Conservation (phyloP, 139 green algal species). For the Parachlorella kessleri region DNA sequence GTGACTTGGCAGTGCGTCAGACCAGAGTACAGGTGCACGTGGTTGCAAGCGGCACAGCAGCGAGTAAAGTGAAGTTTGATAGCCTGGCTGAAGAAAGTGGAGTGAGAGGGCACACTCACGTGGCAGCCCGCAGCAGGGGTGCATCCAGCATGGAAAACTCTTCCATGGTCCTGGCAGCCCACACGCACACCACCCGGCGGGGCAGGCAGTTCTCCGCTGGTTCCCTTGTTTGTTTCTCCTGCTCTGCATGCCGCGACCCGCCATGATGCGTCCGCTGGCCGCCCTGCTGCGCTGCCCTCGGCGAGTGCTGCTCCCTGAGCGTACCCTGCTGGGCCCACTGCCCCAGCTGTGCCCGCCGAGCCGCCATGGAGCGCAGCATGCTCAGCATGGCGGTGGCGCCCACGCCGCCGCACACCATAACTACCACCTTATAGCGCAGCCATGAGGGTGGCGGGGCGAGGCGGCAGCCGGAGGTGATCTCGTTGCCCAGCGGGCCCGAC, state of each 20-base stretch:
- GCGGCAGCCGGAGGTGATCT: background rate
- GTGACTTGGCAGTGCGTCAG: too few relatives aligned
- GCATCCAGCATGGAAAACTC: background rate
- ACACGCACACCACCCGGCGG: background rate
- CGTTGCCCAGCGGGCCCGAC: background rate
- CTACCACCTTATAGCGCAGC: background rate
- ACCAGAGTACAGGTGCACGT: too few relatives aligned
- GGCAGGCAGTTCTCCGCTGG: background rate
- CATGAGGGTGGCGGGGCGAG: background rate
- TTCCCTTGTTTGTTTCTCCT: too few relatives aligned
- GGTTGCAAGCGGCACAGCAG: too few relatives aligned
- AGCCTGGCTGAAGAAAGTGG: too few relatives aligned
- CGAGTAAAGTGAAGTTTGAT: too few relatives aligned
- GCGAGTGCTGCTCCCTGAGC: background rate
- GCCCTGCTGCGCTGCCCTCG: too few relatives aligned
- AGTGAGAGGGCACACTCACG: too few relatives aligned
- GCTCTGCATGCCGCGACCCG: too few relatives aligned
- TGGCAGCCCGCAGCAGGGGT: background rate
- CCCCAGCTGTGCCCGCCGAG: background rate
- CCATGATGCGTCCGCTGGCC: too few relatives aligned
- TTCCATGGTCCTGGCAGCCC: background rate
- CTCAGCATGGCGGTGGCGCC: background rate
- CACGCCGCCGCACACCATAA: slow-evolving; percentile 1
- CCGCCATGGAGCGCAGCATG: background rate
- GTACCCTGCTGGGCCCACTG: background rate